A percentile compares a stretch with the other conserved stretches of the same genome.
Conservation (phyloP, 257 asterid genomes). For the Datura wrightii region DNA sequence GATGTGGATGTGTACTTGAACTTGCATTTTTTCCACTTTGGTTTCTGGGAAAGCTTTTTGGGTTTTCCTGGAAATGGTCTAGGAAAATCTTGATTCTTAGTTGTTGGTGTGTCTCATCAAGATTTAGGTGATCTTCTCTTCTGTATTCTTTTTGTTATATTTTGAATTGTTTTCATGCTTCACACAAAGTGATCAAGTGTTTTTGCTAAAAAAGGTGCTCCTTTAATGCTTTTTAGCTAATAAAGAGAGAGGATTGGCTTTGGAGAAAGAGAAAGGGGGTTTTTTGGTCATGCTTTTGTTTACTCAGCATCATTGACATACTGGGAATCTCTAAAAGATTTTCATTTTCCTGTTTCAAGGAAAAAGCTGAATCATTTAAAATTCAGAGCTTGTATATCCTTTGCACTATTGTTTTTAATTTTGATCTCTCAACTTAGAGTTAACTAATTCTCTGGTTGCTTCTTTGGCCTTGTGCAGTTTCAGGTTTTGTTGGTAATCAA, state of each 20-base stretch:
- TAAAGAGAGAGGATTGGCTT: background rate
- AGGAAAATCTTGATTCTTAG: slow-evolving; percentile 36
- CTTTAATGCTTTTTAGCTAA: background rate
- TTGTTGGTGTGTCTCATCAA: slow-evolving; percentile 33
- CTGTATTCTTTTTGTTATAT: slow-evolving; percentile 27
- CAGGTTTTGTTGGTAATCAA: slow-evolving; percentile 31
- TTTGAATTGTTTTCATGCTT: slow-evolving; percentile 28
- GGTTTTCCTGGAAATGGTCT: slow-evolving; percentile 44
- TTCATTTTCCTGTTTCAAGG: background rate
- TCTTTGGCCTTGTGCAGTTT: slow-evolving; percentile 46
- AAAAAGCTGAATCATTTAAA: background rate
- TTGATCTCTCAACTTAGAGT: background rate
- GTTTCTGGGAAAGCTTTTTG: slow-evolving; percentile 33
- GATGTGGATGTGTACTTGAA: slow-evolving; percentile 33
- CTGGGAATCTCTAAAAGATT: background rate
- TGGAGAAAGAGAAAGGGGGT: background rate
- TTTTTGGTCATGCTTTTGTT: background rate
- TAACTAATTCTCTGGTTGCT: slow-evolving; percentile 21
- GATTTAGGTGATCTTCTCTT: slow-evolving; percentile 40
- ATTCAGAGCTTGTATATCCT: background rate
- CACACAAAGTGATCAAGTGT: slow-evolving; percentile 13
- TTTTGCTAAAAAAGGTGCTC: slow-evolving; percentile 1
- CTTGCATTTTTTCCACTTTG: slow-evolving; percentile 30
- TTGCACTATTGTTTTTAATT: background rate
- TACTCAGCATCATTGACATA: background rate